Base-by-base conservation (phyloP, 257 asterid genomes). In the Plantago major region DNA sequence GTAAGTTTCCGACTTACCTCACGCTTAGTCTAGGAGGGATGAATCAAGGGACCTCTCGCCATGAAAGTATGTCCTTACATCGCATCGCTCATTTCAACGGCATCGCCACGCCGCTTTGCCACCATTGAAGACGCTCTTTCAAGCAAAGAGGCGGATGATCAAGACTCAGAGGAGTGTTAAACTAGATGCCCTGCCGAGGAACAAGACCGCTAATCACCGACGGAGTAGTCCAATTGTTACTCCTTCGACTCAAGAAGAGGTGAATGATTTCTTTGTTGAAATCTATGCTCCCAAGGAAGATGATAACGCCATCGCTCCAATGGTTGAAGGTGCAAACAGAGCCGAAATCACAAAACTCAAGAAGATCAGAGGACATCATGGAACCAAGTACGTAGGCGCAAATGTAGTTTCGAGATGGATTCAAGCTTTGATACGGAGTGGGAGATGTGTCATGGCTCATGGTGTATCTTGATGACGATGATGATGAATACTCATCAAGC, bases 81-180 rank as follows among this genome's bases (percentile, higher is more conserved):
- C 81, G 11, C 86, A 91, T 51, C 88, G 98, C 16, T 88, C 98
- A 6, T n/a, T 87, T 91, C 14, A 91, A 91, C 49, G 95, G 14
- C 96, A 84, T 74, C 84, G 61, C 43, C 96, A 76, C 26, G 72
- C 76, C 64, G 75, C 94, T 17, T 55, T 78, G 72, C 94, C 95
- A 0, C 90, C 95, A 0, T 71, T 90, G 45, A 84, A 84, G 86
- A 30, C 71, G 55, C 88, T 91, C 78, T n/a, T 91, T 71, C 76
- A 87, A 1, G 81, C 82, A 1, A 73, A 78, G 70, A 71, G 98
- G 80, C 85, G 78, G 14, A 11, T 67, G 66, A 44, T 85, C 63
- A 88, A 84, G 79, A 64, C 76, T 40, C 93, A 85, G 55, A 74
- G 80, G 85, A 73, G 62, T 62, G 4, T 76, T 11, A 79, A 80